Evolutionary conservation across 1,284 basidiomycete genomes (phyloP), one percentile per base, ranked within the genome.

Genomic region (Violaceomyces palustris): DNA sequence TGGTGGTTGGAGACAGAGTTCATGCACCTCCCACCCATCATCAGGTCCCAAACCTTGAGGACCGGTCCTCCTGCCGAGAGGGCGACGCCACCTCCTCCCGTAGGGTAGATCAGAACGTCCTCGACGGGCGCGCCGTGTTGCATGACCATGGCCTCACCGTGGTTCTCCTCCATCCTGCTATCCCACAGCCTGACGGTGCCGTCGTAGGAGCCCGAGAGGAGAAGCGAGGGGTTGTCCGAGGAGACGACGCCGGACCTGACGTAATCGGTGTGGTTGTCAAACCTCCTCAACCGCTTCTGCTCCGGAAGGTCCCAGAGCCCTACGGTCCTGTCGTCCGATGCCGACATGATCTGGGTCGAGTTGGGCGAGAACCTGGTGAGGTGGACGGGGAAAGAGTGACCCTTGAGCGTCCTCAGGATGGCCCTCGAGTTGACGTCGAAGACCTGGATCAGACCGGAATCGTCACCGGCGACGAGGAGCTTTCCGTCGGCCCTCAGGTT

Each of bases 381-480:
- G 76, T 97, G 92, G 0, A 96, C 90, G 54, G 54, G 79, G 76
- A 93, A 89, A 66, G 91, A 88, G 74, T 98, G 93, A 1, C 86
- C 84, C 61, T 89, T 85, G 52, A 99, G 80, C 0, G 89, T 88
- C 41, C 94, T 82, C 52, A 99, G 79, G 58, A 99, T 91, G 10
- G 93, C 93, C 37, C 94, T 81, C 19, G 88, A 93, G 64, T 85
- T 88, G 45, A 97, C 83, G 74, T 99, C 94, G 69, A 99, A 99
- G 18, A 98, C 79, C 78, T 98, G 94, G 19, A 99, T 82, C 11
- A 92, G 74, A 8, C 93, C 94, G 50, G 84, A 86, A 73, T 98
- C 93, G 67, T 96, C 90, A 43, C 90, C 93, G 0, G 92, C 93
- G 0, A 96, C 86, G 22, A 97, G 82, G 28, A 99, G 80, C 73